Evolutionary conservation across 2,329 filamentous ascomycete species (phyloP).

Genomic region (Aspergillus eucalypticola): DNA sequence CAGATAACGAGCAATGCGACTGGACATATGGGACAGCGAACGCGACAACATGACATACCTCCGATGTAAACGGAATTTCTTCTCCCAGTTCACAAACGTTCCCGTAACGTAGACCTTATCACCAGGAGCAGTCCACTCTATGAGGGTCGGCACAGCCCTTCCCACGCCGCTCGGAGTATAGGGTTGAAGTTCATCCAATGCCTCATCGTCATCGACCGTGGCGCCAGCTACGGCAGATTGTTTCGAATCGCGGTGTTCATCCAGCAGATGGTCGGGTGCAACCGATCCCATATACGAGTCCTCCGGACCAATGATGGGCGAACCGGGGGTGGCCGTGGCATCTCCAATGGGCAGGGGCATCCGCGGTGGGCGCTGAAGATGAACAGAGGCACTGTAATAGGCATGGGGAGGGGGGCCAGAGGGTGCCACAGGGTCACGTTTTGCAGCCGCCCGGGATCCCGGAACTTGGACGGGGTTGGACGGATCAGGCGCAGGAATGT

Average conservation of each 20-base stretch:
- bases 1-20: neutral
- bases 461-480: slow-evolving; percentile 45
- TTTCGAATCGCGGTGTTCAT: slow-evolving; percentile 57
- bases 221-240: slow-evolving; percentile 57
- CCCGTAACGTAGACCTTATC: slow-evolving; percentile 96
- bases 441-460: slow-evolving; percentile 29
- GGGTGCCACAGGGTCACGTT: slow-evolving; percentile 37
- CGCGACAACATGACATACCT: slow-evolving; percentile 66
- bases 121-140: slow-evolving; percentile 82
- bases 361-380: slow-evolving; percentile 68
- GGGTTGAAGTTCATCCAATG: slow-evolving; percentile 71
- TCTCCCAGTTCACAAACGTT: slow-evolving; percentile 96
- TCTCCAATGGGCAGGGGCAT: slow-evolving; percentile 92
- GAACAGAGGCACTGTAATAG: slow-evolving; percentile 44
- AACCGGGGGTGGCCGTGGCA: slow-evolving; percentile 84
- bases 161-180: slow-evolving; percentile 67
- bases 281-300: slow-evolving; percentile 55
- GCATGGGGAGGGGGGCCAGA: slow-evolving; percentile 52
- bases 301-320: slow-evolving; percentile 76
- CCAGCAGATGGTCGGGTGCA: slow-evolving; percentile 45
- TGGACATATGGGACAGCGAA: neutral
- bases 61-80: slow-evolving; percentile 82
- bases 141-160: slow-evolving; percentile 76
- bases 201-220: slow-evolving; percentile 69
- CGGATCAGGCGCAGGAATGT: slow-evolving; percentile 33